A percentile compares a stretch with the other conserved stretches of the same genome.
These are phyloP conservation scores for Hygrocybe coccinea DNA, from an alignment of 768 basidiomycete genomes.

Conservation along the genomic window DNA sequence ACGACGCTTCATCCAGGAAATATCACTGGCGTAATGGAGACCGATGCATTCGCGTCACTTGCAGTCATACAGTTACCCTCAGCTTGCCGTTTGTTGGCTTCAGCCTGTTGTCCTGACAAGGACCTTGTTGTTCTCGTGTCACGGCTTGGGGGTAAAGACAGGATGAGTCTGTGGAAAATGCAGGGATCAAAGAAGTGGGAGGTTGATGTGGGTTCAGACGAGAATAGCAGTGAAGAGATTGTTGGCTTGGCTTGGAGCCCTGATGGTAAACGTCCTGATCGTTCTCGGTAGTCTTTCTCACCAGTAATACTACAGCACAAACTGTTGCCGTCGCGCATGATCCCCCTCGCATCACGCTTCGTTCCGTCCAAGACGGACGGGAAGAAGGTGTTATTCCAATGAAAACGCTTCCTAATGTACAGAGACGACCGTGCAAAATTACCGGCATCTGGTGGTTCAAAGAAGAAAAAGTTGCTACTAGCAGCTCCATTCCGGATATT, in stretches of 20 bases:
- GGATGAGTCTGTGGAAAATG: slow-evolving; percentile 74
- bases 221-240: slow-evolving; percentile 45
- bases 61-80: slow-evolving; percentile 54
- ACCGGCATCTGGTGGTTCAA: slow-evolving; percentile 72
- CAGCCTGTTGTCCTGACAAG: slow-evolving; percentile 82
- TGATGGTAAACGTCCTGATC: slow-evolving; percentile 48
- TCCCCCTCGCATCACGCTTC: slow-evolving; percentile 62
- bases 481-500: slow-evolving; percentile 62
- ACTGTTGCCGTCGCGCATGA: slow-evolving; percentile 68
- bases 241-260: slow-evolving; percentile 75
- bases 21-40: slow-evolving; percentile 32
- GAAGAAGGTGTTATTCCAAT: slow-evolving; percentile 47
- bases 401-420: slow-evolving; percentile 15
- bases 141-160: slow-evolving; percentile 61
- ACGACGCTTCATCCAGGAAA: neutral
- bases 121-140: slow-evolving; percentile 69
- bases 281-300: slow-evolving; percentile 7
- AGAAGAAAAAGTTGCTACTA: slow-evolving; percentile 38
- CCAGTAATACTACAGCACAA: slow-evolving; percentile 42
- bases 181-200: slow-evolving; percentile 82
- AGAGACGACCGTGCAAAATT: slow-evolving; percentile 27
- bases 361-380: slow-evolving; percentile 74
- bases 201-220: slow-evolving; percentile 52
- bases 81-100: slow-evolving; percentile 51
- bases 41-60: slow-evolving; percentile 52